phyloP scores from a whole-genome alignment of 306 rosid genomes.

The Pterocarpus santalinus region DNA sequence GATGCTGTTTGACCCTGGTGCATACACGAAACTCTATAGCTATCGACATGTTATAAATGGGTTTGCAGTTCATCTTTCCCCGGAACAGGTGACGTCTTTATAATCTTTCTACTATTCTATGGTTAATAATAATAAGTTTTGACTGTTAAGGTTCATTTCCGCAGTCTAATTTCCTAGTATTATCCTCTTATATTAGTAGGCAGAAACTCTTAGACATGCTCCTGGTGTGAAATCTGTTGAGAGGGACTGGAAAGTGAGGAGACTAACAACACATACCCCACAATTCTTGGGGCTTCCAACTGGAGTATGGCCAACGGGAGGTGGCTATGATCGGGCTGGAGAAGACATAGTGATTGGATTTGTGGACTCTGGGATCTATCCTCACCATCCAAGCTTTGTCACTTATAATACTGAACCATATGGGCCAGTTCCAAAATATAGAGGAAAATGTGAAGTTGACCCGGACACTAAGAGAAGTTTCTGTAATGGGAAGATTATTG shows the following conservation, averaged over 20 bases:
- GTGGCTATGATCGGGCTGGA: slow-evolving; percentile 95
- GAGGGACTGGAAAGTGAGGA: slow-evolving; percentile 96
- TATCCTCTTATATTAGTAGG: slow-evolving; percentile 79
- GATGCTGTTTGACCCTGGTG: slow-evolving; percentile 81
- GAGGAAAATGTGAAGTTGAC: slow-evolving; percentile 96
- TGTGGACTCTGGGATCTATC: slow-evolving; percentile 96
- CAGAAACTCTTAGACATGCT: slow-evolving; percentile 82
- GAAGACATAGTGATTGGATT: slow-evolving; percentile 96
- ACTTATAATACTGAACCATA: slow-evolving; percentile 76
- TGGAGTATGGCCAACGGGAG: slow-evolving; percentile 99
- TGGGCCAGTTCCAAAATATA: slow-evolving; percentile 84
- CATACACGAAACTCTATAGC: slow-evolving; percentile 86
- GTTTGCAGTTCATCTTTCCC: slow-evolving; percentile 89
- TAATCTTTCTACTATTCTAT: slow-evolving; percentile 29
- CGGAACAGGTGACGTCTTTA: slow-evolving; percentile 85
- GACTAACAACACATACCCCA: slow-evolving; percentile 96
- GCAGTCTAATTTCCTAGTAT: slow-evolving; percentile 50
- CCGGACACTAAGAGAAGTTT: slow-evolving; percentile 82
- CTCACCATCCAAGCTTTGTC: slow-evolving; percentile 93
- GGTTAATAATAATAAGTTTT: slow-evolving; percentile 19
- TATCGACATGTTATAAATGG: slow-evolving; percentile 96
- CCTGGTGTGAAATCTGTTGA: slow-evolving; percentile 91
- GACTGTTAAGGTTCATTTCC: slow-evolving; percentile 38
- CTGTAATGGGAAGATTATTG: slow-evolving; percentile 97
- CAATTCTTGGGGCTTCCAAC: slow-evolving; percentile 98